Conservation (phyloP, 306 rosid species). For the Echinosophora koreensis region DNA sequence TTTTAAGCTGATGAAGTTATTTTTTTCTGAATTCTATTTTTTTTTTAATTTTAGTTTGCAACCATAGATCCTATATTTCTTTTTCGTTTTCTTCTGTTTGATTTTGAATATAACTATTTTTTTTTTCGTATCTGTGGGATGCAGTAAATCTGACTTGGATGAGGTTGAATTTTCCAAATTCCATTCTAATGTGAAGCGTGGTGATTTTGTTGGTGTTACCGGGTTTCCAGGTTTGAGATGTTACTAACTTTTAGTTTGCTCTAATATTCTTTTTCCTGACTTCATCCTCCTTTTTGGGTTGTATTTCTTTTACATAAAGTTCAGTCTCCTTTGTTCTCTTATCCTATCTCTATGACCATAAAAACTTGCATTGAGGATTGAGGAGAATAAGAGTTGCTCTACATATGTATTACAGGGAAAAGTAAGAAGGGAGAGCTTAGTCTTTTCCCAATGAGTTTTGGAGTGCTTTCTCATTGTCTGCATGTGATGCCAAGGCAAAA, state of each 20-base stretch:
- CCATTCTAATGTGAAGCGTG: conserved; percentile 84
- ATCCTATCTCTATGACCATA: too few relatives aligned
- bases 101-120: conserved; percentile 25
- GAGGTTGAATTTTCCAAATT: conserved; percentile 74
- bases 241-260: conserved; percentile 13
- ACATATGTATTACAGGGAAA: conserved; percentile 61
- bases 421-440: conserved; percentile 94
- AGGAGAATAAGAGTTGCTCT: neutral
- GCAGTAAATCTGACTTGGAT: conserved; percentile 71
- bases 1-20: conserved; percentile 10
- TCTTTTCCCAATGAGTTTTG: conserved; percentile 74
- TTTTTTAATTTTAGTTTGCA: neutral
- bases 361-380: too few relatives aligned
- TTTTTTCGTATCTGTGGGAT: conserved; percentile 44
- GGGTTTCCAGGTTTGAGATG: conserved; percentile 84
- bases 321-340: neutral
- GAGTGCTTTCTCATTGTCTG: conserved; percentile 76
- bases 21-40: neutral
- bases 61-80: conserved; percentile 10
- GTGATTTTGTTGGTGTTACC: conserved; percentile 80
- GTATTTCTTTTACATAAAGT: conserved; percentile 13
- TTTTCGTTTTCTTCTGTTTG: neutral
- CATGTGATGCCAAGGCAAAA: conserved; percentile 92
- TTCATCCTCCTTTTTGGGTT: neutral
- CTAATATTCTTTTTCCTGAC: neutral